Conservation (phyloP, 1,139 yeast genomes). For the Kodamaea fungicola region DNA sequence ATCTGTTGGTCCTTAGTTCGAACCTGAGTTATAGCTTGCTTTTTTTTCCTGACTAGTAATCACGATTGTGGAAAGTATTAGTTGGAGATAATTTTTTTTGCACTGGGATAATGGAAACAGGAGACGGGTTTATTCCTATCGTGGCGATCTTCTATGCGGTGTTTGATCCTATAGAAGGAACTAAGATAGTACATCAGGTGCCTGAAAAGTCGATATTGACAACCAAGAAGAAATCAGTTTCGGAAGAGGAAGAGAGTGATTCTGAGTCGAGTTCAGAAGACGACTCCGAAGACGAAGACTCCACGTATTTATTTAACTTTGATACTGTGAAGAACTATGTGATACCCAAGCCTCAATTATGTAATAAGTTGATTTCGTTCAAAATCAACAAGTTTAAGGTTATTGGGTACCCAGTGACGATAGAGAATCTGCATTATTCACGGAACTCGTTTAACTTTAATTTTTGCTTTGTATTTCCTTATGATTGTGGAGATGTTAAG, state of each 20-base stretch:
- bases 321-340: slow-evolving; percentile 85
- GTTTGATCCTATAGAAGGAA: slow-evolving; percentile 93
- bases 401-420: slow-evolving; percentile 88
- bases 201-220: slow-evolving; percentile 59
- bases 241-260: slow-evolving; percentile 2
- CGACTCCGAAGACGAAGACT: slow-evolving; percentile 5
- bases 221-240: slow-evolving; percentile 12
- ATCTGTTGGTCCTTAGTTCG: slow-evolving; percentile 55
- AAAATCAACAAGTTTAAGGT: slow-evolving; percentile 69
- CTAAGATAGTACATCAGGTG: slow-evolving; percentile 89
- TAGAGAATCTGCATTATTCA: slow-evolving; percentile 71
- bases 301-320: slow-evolving; percentile 61
- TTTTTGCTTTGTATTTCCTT: slow-evolving; percentile 86
- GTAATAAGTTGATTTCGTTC: slow-evolving; percentile 75
- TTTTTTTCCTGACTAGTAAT: slow-evolving; percentile 12
- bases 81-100: neutral
- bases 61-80: neutral
- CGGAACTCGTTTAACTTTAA: slow-evolving; percentile 92
- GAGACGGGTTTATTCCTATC: slow-evolving; percentile 76
- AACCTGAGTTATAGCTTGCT: slow-evolving; percentile 44
- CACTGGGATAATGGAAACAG: slow-evolving; percentile 26
- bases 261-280: neutral
- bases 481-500: slow-evolving; percentile 66
- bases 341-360: slow-evolving; percentile 89
- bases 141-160: slow-evolving; percentile 85